phyloP scores from a whole-genome alignment of 2,329 filamentous ascomycete species.

The Fusarium citri region DNA sequence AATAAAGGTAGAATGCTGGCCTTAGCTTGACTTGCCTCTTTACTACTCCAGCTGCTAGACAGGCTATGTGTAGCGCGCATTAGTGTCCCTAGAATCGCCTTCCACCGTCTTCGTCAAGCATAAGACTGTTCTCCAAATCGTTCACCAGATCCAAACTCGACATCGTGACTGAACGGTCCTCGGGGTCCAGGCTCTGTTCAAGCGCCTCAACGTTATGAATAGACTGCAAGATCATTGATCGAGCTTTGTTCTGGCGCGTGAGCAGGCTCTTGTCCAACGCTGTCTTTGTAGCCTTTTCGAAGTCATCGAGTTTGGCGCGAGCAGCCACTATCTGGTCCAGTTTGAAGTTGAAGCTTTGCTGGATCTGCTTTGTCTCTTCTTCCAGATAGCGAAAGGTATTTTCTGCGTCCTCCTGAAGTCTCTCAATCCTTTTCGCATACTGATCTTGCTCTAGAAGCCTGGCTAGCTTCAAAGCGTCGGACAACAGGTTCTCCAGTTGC shows the following conservation, averaged over 20 bases:
- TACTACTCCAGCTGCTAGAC: not conserved
- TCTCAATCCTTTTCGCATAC: accelerated
- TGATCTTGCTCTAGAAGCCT: accelerated
- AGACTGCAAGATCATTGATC: not conserved
- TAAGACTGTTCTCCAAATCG: not conserved
- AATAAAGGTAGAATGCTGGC: accelerated
- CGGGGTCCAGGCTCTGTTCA: accelerated
- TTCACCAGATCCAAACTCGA: conserved; percentile 3
- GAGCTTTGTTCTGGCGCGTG: not conserved
- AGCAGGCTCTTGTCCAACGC: not conserved
- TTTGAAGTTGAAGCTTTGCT: accelerated
- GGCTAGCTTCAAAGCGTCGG: not conserved
- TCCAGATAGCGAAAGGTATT: not conserved
- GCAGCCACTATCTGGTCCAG: not conserved
- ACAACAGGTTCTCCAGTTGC: accelerated
- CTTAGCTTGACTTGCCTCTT: not conserved
- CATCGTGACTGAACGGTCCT: not conserved
- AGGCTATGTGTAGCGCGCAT: not conserved
- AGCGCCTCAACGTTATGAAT: not conserved
- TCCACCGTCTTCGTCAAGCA: not conserved
- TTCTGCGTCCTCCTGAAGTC: accelerated
- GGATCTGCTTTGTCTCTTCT: accelerated
- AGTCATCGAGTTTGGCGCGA: not conserved
- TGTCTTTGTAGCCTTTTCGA: not conserved
- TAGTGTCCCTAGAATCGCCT: not conserved